These are phyloP conservation scores for Boletellus sp. DNA, from an alignment of 1,284 basidiomycete genomes.

Conservation along the genomic window DNA sequence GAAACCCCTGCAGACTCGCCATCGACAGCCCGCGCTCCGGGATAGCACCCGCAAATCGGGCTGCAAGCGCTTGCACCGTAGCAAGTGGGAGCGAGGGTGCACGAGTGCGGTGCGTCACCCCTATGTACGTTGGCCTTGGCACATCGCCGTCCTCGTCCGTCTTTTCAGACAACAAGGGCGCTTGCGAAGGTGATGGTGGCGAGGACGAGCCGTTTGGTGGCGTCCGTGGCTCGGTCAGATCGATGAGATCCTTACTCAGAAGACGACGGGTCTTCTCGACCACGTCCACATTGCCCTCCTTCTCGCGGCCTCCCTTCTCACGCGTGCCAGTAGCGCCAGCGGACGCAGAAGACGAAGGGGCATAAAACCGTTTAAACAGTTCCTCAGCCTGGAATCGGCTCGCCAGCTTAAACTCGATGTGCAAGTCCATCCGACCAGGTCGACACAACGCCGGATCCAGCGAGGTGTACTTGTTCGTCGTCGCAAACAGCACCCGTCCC, in stretches of 20 bases:
- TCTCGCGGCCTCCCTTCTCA: too few relatives aligned
- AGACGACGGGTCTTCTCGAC: too few relatives aligned
- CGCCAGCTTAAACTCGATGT: constrained; percentile 68
- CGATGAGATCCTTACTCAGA: constrained; percentile 14
- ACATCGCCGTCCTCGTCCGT: constrained; percentile 23
- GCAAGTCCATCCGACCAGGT: constrained; percentile 79
- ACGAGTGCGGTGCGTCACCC: constrained; percentile 32
- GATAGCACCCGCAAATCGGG: constrained; percentile 53
- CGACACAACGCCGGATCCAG: constrained; percentile 72
- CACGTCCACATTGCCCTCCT: too few relatives aligned
- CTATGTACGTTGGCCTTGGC: constrained; percentile 23
- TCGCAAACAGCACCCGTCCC: constrained; percentile 73
- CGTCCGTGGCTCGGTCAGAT: constrained; percentile 6
- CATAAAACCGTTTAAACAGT: constrained; percentile 65
- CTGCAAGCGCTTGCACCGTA: constrained; percentile 45
- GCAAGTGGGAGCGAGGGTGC: constrained; percentile 34
- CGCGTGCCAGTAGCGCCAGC: too few relatives aligned
- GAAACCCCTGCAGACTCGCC: constrained; percentile 70
- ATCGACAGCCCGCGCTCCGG: constrained; percentile 69
- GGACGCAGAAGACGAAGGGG: constrained; percentile 33
- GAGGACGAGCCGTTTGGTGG: neutral
- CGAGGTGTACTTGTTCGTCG: constrained; percentile 65
- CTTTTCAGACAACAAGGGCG: constrained; percentile 8
- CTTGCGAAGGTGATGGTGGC: neutral
- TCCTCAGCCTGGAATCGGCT: constrained; percentile 62